Evolutionary conservation across 1,284 basidiomycete genomes (phyloP), one percentile per base, ranked within the genome.

Genomic region (Acaromyces ingoldii): DNA sequence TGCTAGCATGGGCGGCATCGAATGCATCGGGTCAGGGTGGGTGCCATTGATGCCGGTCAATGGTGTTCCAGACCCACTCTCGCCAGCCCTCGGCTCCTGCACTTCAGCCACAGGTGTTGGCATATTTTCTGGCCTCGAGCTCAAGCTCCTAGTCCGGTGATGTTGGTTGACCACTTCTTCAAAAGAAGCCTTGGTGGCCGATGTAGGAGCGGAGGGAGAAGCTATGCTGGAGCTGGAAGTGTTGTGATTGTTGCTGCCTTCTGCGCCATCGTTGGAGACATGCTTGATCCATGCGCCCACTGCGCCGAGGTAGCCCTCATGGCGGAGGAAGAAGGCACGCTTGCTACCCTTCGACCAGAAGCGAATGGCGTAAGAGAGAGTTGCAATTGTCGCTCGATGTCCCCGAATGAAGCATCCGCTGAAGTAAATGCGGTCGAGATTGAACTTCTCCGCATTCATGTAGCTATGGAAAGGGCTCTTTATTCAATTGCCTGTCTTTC

Each of bases 331-430:
- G 66, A 95, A 82, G 38, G 95, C 95, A 30, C 90, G 13, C 78
- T 97, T 98, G 25, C 87, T 92, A 1, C 95, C 95, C 77, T 95
- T 93, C 72, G 90, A 93, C 95, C 95, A 99, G 81, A 98, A 99
- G 31, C 95, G 87, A 76, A 99, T 98, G 40, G 95, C 95, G 78
- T 99, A 99, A 22, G 91, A 96, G 34, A 98, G 81, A 11, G 95
- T 98, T 26, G 91, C 88, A 73, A 99, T 93, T 21, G 95, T 99
- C 29, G 93, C 89, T 42, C 92, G 87, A 75, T 98, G 95, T 21
- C 91, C 93, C 80, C 95, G 84, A 76, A 99, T 98, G 78, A 98
- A 99, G 78, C 89, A 97, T 2, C 95, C 95, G 13, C 93, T 91
- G 81, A 98, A 99, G 80, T 97, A 99, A 65, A 99, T 97, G 69